Base-by-base conservation (phyloP, 495 filamentous ascomycete genomes). In the Tuber indicum region DNA sequence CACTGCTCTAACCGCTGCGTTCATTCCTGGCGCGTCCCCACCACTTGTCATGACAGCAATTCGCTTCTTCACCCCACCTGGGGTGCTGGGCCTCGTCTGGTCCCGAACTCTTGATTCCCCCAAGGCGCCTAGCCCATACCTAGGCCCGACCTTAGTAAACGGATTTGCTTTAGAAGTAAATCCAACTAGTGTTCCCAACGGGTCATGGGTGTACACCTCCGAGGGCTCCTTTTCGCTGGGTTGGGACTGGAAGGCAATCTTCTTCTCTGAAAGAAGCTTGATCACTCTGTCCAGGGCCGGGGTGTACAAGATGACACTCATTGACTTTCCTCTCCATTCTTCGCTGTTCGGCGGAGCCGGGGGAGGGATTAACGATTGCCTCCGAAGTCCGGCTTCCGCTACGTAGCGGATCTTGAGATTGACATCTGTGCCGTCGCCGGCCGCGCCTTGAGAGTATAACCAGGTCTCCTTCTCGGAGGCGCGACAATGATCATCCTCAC, bases 1-100 rank as follows among this genome's bases (percentile, higher is more conserved):
- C 49, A 98, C 94, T 62, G 96, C 96, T 70, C 96, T 89, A 16
- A 98, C 94, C 39, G 92, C 93, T 70, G 92, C 94, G 84, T 97
- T 98, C 96, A 99, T 99, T 81, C 96, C 96, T 7, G 96, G 96
- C 58, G 95, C 93, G 87, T 99, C 96, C 81, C 96, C 96, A 79
- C 96, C 96, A 77, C 92, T 96, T 77, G 96, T 99, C 91, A 99
- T 93, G 77, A 98, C 91, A 72, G 90, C 96, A 82, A 99, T 96
- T 79, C 91, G 90, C 86, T 95, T 94, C 84, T 90, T 91, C 74
- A 72, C 73, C 8, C 44, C 75, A 5, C 82, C 39, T 9, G 78
- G 70, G 12, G 75, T 77, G 14, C 49, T 21, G 43, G 77, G 79
- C n/a, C 80, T 75, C 42, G 78, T 84, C 58, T 17, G n/a, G 23